These are phyloP conservation scores for Auriculariales sp. DNA, from an alignment of 768 basidiomycete species.

Conservation along the genomic window DNA sequence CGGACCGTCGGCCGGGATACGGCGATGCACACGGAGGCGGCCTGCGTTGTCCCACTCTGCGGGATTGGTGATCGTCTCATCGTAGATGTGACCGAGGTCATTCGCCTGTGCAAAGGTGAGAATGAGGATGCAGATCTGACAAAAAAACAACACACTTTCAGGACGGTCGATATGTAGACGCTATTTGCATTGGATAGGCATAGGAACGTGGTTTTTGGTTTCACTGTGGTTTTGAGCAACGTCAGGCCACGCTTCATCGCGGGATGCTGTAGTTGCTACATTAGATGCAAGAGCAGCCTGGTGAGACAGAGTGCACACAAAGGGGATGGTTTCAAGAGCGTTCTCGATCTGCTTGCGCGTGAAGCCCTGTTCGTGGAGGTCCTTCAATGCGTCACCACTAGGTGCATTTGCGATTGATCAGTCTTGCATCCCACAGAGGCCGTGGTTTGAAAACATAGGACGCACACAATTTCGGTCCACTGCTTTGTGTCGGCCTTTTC, in stretches of 20 bases:
- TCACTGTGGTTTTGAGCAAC: constrained; percentile 46
- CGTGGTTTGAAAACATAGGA: background rate
- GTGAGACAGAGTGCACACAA: constrained; percentile 36
- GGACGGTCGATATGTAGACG: constrained; percentile 81
- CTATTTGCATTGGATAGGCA: constrained; percentile 90
- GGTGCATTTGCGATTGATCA: constrained; percentile 2
- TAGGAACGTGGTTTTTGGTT: constrained; percentile 64
- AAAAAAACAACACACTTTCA: constrained; percentile 37
- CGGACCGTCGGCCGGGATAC: constrained; percentile 58
- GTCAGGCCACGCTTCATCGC: constrained; percentile 90
- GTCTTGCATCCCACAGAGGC: background rate
- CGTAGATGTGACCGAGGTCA: constrained; percentile 56
- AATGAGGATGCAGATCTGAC: background rate
- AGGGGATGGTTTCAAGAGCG: constrained; percentile 70
- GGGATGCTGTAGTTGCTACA: constrained; percentile 53
- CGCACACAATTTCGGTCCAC: constrained; percentile 94
- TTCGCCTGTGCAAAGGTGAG: constrained; percentile 38
- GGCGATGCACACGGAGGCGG: constrained; percentile 59
- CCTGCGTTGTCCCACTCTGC: constrained; percentile 66
- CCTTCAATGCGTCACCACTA: constrained; percentile 57
- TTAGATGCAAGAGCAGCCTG: background rate
- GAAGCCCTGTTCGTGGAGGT: constrained; percentile 55
- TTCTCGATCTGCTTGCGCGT: constrained; percentile 62
- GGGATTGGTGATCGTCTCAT: constrained; percentile 83
- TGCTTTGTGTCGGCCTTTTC: constrained; percentile 34